These are phyloP conservation scores for Candida suzukii DNA, from an alignment of 805 yeast genomes.

Conservation along the genomic window DNA sequence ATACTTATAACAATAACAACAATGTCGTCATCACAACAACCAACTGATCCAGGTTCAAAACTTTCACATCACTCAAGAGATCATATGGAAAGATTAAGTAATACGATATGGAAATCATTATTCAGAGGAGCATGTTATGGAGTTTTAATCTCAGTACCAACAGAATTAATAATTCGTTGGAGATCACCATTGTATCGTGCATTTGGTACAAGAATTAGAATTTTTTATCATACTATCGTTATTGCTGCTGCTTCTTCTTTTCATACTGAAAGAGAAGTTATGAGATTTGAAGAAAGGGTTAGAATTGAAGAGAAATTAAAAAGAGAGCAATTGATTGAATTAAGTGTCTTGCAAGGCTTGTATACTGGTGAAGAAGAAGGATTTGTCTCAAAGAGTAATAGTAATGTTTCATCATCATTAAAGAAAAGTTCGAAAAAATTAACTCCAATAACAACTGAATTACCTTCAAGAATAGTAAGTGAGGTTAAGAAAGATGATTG, in stretches of 20 bases:
- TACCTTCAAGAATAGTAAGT: too few relatives aligned
- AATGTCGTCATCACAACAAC: too few relatives aligned
- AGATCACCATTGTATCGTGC: slow-evolving; percentile 29
- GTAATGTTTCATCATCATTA: too few relatives aligned
- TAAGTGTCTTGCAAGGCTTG: slow-evolving; percentile 24
- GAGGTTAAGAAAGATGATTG: too few relatives aligned
- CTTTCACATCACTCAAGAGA: slow-evolving; percentile 18
- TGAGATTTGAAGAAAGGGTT: slow-evolving; percentile 23
- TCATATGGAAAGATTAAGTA: slow-evolving; percentile 17
- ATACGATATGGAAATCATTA: slow-evolving; percentile 24
- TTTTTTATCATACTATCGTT: slow-evolving; percentile 31
- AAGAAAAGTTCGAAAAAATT: too few relatives aligned
- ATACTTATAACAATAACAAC: too few relatives aligned
- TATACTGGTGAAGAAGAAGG: slow-evolving; percentile 24
- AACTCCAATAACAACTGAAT: too few relatives aligned
- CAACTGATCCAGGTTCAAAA: not conserved
- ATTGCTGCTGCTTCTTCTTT: slow-evolving; percentile 29
- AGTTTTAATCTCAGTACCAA: slow-evolving; percentile 29
- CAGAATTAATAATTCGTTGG: slow-evolving; percentile 29
- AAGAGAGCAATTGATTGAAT: slow-evolving; percentile 25
- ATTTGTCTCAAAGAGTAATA: too few relatives aligned
- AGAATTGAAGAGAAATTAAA: slow-evolving; percentile 24
- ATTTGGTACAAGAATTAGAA: slow-evolving; percentile 27
- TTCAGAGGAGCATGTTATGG: slow-evolving; percentile 30
- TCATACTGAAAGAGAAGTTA: slow-evolving; percentile 27